Evolutionary conservation across 495 filamentous ascomycete species (phyloP).

Genomic region (Sordaria brevicollis): DNA sequence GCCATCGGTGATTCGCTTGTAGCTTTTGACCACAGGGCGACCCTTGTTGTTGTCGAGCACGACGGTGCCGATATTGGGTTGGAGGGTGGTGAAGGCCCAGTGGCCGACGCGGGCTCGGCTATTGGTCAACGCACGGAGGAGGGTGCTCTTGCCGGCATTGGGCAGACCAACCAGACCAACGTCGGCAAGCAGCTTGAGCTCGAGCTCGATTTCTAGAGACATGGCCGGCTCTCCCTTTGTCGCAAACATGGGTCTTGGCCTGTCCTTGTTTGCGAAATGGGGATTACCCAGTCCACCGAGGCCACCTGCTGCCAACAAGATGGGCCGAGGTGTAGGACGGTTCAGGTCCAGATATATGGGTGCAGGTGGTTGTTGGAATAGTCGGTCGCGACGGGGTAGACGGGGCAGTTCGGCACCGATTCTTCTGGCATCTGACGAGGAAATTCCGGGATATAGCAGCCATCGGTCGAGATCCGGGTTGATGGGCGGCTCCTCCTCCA

Average conservation of each 20-base stretch:
- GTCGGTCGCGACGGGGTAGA: slow-evolving; percentile 42
- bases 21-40: slow-evolving; percentile 32
- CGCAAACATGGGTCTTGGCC: slow-evolving; percentile 70
- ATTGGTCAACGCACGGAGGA: slow-evolving; percentile 75
- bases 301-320: slow-evolving; percentile 84
- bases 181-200: slow-evolving; percentile 90
- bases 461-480: slow-evolving; percentile 55
- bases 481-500: slow-evolving; percentile 12
- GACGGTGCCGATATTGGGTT: slow-evolving; percentile 90
- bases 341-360: slow-evolving; percentile 79
- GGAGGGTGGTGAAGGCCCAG: slow-evolving; percentile 95
- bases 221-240: slow-evolving; percentile 75
- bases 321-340: slow-evolving; percentile 65
- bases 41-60: slow-evolving; percentile 77
- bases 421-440: slow-evolving; percentile 52
- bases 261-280: slow-evolving; percentile 67
- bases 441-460: slow-evolving; percentile 70
- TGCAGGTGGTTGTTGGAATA: slow-evolving; percentile 53
- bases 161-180: slow-evolving; percentile 89
- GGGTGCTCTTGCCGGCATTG: slow-evolving; percentile 92
- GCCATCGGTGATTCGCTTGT: slow-evolving; percentile 4
- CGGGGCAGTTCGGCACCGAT: slow-evolving; percentile 42
- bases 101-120: slow-evolving; percentile 81
- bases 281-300: slow-evolving; percentile 88
- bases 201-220: slow-evolving; percentile 70